phyloP scores from a whole-genome alignment of 257 asterid genomes.

The Nicotiana paniculata region DNA sequence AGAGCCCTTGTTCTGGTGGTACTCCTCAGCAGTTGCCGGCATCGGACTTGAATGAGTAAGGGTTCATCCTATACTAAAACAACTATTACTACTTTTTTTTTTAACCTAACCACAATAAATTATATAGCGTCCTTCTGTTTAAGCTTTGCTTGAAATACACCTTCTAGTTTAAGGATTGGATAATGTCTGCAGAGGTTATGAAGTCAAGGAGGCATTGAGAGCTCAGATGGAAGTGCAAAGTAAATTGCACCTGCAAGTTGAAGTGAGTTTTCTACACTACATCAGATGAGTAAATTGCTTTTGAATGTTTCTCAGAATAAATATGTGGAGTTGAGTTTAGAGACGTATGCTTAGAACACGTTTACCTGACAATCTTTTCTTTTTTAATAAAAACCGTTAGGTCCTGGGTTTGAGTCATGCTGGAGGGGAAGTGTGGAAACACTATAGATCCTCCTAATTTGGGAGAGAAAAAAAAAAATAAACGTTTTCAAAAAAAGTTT shows the following conservation, averaged over 20 bases:
- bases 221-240: conserved; percentile 96
- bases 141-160: neutral
- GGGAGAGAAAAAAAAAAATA: too few species aligned
- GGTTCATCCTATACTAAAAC: conserved; percentile 6
- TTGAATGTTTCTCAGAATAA: neutral
- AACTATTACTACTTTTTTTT: neutral
- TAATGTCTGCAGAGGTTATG: conserved; percentile 59
- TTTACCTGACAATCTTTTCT: neutral
- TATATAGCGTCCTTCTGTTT: neutral
- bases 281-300: conserved; percentile 1
- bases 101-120: neutral
- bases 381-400: too few species aligned
- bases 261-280: conserved; percentile 44
- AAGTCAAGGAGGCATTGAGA: conserved; percentile 87
- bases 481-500: neutral
- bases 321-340: neutral
- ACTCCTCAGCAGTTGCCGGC: conserved; percentile 58
- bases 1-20: conserved; percentile 47
- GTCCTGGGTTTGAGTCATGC: too few species aligned
- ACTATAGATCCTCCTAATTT: too few species aligned
- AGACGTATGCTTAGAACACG: neutral
- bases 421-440: too few species aligned
- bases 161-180: conserved; percentile 1
- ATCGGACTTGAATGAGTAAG: conserved; percentile 73
- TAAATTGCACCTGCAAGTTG: conserved; percentile 84